Base-by-base conservation (phyloP, 805 yeast genomes). In the Wickerhamomyces chambardii region DNA sequence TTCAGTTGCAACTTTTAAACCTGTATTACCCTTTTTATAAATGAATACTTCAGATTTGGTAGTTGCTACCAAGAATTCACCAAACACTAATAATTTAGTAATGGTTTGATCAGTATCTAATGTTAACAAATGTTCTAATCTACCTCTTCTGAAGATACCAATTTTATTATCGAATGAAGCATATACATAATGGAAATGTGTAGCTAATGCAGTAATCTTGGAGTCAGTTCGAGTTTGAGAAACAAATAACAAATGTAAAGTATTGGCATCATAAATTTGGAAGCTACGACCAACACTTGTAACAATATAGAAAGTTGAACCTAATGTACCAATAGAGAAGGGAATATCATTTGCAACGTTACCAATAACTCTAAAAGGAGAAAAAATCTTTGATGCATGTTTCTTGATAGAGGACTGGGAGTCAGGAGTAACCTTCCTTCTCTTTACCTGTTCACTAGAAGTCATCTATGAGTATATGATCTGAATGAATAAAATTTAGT, bases 231-330 rank as follows among this genome's bases (percentile, higher is more conserved):
- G 90, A 16, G 70, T 73, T 44, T 77, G 84, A 1, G 95, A 84
- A 11, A 90, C 94, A 58, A 92, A 90, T 17, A 90, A 62, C 42
- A 90, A 63, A 46, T 84, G 92, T 42, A 90, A 63, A 6, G 84
- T 85, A 24, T 90, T 76, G 48, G 84, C 95, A 61, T 92, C 98
- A 51, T 84, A 92, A 21, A 92, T 85, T 56, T 90, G 97, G 63
- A 92, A 85, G 1, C 90, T 70, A 35, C 77, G 69, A 3, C 97
- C 97, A 17, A 92, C 95, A 31, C 84, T 78, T 1, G 97, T 90
- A 15, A 81, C 95, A 28, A 86, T 75, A 50, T 89, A 83, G 49
- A 83, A 89, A 1, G 95, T 77, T 14, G 84, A 70, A 35, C 98
- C 98, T 39, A 90, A 67, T 2, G 90, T 77, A 19, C 97, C 94